Evolutionary conservation across 257 asterid genomes (phyloP), one percentile per base, ranked within the genome.

Genomic region (Lycium barbarum): DNA sequence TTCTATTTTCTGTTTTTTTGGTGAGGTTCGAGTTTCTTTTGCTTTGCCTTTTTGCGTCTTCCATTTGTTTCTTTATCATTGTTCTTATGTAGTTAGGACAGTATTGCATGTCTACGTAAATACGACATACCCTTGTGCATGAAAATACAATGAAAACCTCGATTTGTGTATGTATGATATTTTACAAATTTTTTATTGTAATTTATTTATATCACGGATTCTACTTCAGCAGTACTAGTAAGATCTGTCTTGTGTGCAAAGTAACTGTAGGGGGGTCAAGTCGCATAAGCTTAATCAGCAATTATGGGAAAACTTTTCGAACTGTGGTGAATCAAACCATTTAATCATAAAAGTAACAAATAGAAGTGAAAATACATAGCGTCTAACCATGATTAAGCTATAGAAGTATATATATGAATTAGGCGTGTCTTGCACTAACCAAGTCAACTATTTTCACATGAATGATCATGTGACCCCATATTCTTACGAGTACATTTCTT

Each of bases 11-110:
- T 35, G 7, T 43, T 36, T 26, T 26, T 76, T 17, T 49, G 22
- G 82, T 51, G 47, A 13, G 82, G 20, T 49, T 76, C 51, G 55
- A 71, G 79, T 76, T 76, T 51, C 22, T 51, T 49, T 20, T 22
- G 59, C 59, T 74, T 11, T 74, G 81, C 20, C 38, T 22, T 26
- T 51, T 67, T 40, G 81, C 43, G 49, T 22, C 36, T 49, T 49
- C 11, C 81, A 20, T 49, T 49, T 51, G 63, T 76, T 74, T 20
- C 80, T 47, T 47, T 51, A 5, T 9, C 68, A 20, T 20, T 51
- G 22, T 51, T 51, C 55, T 49, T 14, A 6, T 20, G n/a, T 47
- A 13, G 65, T 76, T 15, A 53, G 22, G 18, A 7, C 26, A 63
- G 82, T 76, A 54, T 51, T 53, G 33, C 33, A 26, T 26, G 65